Percentiles rank a stretch among this genome's conserved stretches.
phyloP scores from a whole-genome alignment of 2,329 filamentous ascomycete species.

The Colletotrichum siamense region DNA sequence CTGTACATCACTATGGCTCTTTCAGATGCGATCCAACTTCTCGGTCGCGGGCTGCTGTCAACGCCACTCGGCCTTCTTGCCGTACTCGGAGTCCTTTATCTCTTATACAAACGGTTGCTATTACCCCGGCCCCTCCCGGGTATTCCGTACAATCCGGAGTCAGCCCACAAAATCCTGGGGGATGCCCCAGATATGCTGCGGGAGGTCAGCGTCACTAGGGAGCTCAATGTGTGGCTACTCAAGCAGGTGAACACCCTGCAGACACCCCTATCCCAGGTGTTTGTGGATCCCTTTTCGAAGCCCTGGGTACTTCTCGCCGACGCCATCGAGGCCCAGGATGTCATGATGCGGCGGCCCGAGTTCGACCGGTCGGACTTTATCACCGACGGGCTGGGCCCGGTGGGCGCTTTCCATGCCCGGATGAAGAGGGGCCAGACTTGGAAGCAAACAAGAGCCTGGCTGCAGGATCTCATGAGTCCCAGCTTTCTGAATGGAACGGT shows the following conservation, averaged over 20 bases:
- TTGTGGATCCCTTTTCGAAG: slow-evolving; percentile 44
- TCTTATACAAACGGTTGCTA: background rate
- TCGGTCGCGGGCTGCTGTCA: background rate
- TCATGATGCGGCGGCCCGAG: slow-evolving; percentile 47
- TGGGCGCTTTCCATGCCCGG: slow-evolving; percentile 36
- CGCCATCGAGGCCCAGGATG: slow-evolving; percentile 36
- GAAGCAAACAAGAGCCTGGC: slow-evolving; percentile 34
- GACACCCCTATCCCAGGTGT: slow-evolving; percentile 51
- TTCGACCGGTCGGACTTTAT: slow-evolving; percentile 39
- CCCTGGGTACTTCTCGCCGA: slow-evolving; percentile 51
- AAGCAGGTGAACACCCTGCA: slow-evolving; percentile 29
- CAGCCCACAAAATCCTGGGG: background rate
- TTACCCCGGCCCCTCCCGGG: background rate
- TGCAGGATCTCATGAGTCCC: slow-evolving; percentile 41
- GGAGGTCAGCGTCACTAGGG: background rate
- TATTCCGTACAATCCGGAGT: background rate
- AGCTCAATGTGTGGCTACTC: background rate
- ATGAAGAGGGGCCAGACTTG: slow-evolving; percentile 32
- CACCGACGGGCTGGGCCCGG: slow-evolving; percentile 23
- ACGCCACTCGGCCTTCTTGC: background rate
- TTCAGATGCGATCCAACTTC: background rate
- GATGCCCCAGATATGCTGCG: background rate
- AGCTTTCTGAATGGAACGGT: slow-evolving; percentile 32
- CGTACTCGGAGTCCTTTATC: background rate
- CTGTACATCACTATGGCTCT: background rate